Evolutionary conservation across 2,329 filamentous ascomycete genomes (phyloP).

Genomic region (Penicillium sp.): DNA sequence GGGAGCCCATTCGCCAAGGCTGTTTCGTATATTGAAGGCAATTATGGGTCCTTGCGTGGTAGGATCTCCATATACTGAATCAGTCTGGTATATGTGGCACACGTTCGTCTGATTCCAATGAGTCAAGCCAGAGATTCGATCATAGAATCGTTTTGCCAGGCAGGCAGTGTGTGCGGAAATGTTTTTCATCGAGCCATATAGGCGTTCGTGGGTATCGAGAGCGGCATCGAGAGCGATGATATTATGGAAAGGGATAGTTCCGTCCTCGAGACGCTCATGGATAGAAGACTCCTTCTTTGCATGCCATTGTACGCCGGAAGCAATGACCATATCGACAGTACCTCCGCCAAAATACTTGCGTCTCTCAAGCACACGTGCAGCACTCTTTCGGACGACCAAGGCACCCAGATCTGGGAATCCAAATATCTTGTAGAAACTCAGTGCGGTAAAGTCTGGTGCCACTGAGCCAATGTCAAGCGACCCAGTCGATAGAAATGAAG

Average conservation of each 20-base stretch:
- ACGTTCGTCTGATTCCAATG: constrained; percentile 73
- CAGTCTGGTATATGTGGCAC: constrained; percentile 68
- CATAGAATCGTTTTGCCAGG: constrained; percentile 65
- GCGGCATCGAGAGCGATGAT: constrained; percentile 83
- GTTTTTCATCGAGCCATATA: constrained; percentile 74
- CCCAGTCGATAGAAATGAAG: constrained; percentile 78
- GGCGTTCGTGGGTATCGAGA: constrained; percentile 68
- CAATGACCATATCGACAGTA: constrained; percentile 88
- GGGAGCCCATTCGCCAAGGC: constrained; percentile 74
- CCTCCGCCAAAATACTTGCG: constrained; percentile 91
- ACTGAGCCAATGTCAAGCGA: constrained; percentile 72
- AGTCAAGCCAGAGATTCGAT: constrained; percentile 63
- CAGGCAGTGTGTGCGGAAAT: constrained; percentile 74
- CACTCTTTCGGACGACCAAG: constrained; percentile 77
- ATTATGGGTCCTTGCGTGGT: constrained; percentile 72
- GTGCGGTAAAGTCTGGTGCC: constrained; percentile 81
- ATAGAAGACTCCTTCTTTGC: constrained; percentile 72
- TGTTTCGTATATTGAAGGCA: constrained; percentile 80
- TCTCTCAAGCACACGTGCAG: constrained; percentile 66
- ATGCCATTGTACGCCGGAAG: constrained; percentile 81
- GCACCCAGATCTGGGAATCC: constrained; percentile 92
- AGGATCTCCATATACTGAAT: constrained; percentile 49
- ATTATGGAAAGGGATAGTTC: constrained; percentile 86
- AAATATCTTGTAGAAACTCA: constrained; percentile 98
- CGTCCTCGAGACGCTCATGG: constrained; percentile 87